Conservation (phyloP, 306 rosid species). For the Prunus armeniaca region DNA sequence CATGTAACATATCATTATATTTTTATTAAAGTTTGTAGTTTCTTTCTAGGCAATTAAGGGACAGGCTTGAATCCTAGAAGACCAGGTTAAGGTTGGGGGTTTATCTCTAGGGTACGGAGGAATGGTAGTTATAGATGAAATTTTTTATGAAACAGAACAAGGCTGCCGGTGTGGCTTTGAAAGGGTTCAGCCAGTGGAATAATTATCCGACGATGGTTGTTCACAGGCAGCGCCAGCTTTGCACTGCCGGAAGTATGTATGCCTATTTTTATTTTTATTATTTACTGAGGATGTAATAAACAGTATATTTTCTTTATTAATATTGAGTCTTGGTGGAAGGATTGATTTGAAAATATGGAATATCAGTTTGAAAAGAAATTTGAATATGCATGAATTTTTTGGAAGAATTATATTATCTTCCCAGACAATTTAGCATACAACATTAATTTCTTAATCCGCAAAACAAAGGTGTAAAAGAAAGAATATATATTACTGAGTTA, state of each 20-base stretch:
- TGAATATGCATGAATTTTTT: neutral
- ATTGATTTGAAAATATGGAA: neutral
- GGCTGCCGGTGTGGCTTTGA: slow-evolving; percentile 4
- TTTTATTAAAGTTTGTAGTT: slow-evolving; percentile 11
- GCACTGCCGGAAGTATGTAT: neutral
- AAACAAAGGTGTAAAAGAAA: no score
- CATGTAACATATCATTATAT: slow-evolving; percentile 22
- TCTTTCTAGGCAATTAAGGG: neutral
- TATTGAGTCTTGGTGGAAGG: neutral
- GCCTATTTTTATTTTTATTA: neutral
- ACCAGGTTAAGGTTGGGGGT: neutral
- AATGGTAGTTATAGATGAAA: neutral
- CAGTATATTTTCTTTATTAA: neutral
- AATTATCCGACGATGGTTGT: neutral
- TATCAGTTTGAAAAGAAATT: neutral
- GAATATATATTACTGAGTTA: no score
- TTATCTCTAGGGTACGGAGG: neutral
- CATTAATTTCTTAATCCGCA: no score
- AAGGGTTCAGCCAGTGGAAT: slow-evolving; percentile 2
- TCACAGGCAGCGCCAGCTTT: neutral
- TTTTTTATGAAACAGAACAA: neutral
- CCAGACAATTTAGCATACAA: no score
- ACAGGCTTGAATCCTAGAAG: neutral
- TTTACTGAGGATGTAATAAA: neutral
- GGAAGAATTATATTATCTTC: neutral